Conservation (phyloP, 2,329 filamentous ascomycete species). For the Aspergillus brunneoviolaceus region DNA sequence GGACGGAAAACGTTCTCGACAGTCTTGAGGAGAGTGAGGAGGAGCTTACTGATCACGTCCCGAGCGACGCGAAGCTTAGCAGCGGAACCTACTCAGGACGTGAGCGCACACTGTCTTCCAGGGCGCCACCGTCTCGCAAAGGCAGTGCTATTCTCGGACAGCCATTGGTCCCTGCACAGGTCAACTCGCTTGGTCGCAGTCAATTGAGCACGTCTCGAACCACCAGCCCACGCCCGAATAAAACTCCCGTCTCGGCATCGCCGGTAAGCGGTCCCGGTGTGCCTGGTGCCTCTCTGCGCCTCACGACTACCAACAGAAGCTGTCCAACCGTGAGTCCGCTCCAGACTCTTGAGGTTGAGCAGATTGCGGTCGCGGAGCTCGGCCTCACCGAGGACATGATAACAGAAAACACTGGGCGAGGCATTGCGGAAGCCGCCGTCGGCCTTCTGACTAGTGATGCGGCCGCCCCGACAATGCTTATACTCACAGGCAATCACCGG, state of each 20-base stretch:
- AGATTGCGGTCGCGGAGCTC: constrained; percentile 82
- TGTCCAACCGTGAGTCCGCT: constrained; percentile 65
- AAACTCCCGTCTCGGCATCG: constrained; percentile 42
- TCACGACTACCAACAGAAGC: constrained; percentile 54
- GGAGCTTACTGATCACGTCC: constrained; percentile 56
- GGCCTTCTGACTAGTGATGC: constrained; percentile 63
- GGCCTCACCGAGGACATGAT: constrained; percentile 87
- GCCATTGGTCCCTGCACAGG: constrained; percentile 34
- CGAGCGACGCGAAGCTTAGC: constrained; percentile 43
- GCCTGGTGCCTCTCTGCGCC: constrained; percentile 48
- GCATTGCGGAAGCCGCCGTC: constrained; percentile 76
- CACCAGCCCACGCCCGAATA: constrained; percentile 42
- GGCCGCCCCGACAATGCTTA: constrained; percentile 61
- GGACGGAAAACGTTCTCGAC: constrained; percentile 87
- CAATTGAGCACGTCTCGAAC: constrained; percentile 39
- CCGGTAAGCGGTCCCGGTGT: constrained; percentile 41
- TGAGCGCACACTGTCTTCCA: constrained; percentile 41
- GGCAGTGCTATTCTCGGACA: constrained; percentile 43
- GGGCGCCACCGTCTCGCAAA: constrained; percentile 42
- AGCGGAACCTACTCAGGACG: constrained; percentile 49
- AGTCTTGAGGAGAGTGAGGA: constrained; percentile 70
- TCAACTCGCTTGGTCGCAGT: constrained; percentile 35
- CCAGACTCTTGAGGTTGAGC: constrained; percentile 90
- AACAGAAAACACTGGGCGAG: constrained; percentile 84
- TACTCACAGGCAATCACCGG: constrained; percentile 94